A percentile compares a stretch with the other conserved stretches of the same genome.
These are phyloP conservation scores for Fusarium staphyleae DNA, from an alignment of 2,329 filamentous ascomycete species.

Conservation along the genomic window DNA sequence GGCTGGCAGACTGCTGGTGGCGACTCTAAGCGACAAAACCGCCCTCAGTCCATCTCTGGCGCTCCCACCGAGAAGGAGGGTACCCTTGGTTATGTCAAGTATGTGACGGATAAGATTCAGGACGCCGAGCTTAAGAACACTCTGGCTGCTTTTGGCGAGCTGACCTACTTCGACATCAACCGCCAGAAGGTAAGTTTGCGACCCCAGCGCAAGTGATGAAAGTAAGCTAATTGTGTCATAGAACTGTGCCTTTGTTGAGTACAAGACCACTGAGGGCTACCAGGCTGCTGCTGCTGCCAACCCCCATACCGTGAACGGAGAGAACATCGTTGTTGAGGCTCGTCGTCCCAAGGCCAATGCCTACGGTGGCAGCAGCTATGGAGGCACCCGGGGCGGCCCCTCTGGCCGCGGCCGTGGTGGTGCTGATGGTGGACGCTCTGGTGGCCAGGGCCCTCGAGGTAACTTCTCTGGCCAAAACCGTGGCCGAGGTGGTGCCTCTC, in stretches of 20 bases:
- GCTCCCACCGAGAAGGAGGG: slow-evolving; percentile 73
- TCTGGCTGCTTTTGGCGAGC: slow-evolving; percentile 74
- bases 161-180: slow-evolving; percentile 79
- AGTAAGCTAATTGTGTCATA: slow-evolving; percentile 47
- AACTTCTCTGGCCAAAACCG: slow-evolving; percentile 72
- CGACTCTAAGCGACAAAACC: slow-evolving; percentile 84
- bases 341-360: slow-evolving; percentile 78
- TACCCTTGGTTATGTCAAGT: slow-evolving; percentile 91
- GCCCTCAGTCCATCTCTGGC: slow-evolving; percentile 70
- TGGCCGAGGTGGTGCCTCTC: slow-evolving; percentile 71
- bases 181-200: slow-evolving; percentile 75
- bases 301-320: slow-evolving; percentile 82
- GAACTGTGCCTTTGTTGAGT: slow-evolving; percentile 98
- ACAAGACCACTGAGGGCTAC: slow-evolving; percentile 80
- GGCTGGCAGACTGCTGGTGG: slow-evolving; percentile 87
- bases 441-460: slow-evolving; percentile 70
- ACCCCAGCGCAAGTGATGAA: not conserved
- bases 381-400: slow-evolving; percentile 63
- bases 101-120: slow-evolving; percentile 88
- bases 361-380: slow-evolving; percentile 74
- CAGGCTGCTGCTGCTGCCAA: slow-evolving; percentile 83
- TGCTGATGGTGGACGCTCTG: slow-evolving; percentile 64
- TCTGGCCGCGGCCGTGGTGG: slow-evolving; percentile 72
- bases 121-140: slow-evolving; percentile 73
- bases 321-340: slow-evolving; percentile 87